Evolutionary conservation across 441 rosid species (phyloP), one percentile per base, ranked within the genome.

Genomic region (Gossypium schwendimanii): DNA sequence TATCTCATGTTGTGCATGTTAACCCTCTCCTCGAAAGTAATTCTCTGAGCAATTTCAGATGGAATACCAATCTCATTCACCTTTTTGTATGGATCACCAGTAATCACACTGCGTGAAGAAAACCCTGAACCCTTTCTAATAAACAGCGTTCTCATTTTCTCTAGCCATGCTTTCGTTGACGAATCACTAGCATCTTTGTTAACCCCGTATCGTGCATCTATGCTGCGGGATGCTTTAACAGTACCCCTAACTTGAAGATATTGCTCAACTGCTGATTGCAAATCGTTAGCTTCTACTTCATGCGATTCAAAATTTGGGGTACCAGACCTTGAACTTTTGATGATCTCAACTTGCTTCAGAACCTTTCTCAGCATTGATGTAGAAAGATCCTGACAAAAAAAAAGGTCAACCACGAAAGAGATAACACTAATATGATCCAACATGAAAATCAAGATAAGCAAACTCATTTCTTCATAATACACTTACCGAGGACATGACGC

Each of bases 101-200:
- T 91, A 67, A 95, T 91, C 76, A 95, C 98, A 80, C 90, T 86
- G n/a, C 99, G 93, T 14, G 99, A 95, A 62, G 98, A 93, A 69
- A 93, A 95, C 44, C 99, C 99, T 45, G 93, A 93, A 31, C 99
- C 96, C 80, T 95, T 95, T 41, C 90, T 90, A 3, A 95, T 93
- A 78, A 95, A 95, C 54, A 95, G 76, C 0, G 93, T 95, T 53
- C 85, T 81, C 89, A 95, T 95, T 71, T 95, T 95, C 75, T 96
- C 97, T 17, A 88, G 80, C 98, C 99, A 96, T 0, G 93, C 96
- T 64, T 93, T 96, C 14, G 97, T 88, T 33, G 97, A 83, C 5
- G 97, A 89, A 52, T 67, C 85, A 71, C 76, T 67, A 8, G 88
- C 77, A 68, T 89, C 89, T 75, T 86, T 86, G 31, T 74, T 80